Conservation (phyloP, 371 early-diverging fungal species). For the Mucor sp. region DNA sequence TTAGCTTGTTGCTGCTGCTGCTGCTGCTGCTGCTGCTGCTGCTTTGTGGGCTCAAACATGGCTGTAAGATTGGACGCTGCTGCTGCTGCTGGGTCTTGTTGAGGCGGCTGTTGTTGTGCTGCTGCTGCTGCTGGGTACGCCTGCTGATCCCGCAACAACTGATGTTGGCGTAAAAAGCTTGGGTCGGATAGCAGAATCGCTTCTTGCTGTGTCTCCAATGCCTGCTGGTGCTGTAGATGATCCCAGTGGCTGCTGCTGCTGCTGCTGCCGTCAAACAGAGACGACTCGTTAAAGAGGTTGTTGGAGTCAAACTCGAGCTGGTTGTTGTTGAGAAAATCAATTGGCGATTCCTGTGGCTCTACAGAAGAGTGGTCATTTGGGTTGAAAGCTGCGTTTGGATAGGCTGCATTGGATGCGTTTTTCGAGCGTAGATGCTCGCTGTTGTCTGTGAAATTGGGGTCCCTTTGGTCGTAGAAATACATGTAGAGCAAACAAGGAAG, state of each 20-base stretch:
- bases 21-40: background rate
- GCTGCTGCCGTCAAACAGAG: background rate
- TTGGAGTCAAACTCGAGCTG: background rate
- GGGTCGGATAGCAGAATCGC: conserved; percentile 36
- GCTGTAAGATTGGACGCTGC: conserved; percentile 12
- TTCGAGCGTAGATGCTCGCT: background rate
- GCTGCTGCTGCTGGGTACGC: conserved; percentile 1
- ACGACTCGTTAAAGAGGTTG: background rate
- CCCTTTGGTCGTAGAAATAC: background rate
- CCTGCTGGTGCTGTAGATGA: conserved; percentile 5
- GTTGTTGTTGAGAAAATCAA: conserved; percentile 6
- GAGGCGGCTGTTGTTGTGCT: conserved; percentile 6
- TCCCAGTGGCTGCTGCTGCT: background rate
- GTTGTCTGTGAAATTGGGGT: background rate
- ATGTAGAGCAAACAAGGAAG: background rate
- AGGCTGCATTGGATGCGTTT: background rate
- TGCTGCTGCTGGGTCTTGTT: too few relatives aligned
- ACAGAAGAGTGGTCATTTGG: background rate
- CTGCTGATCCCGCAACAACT: conserved; percentile 16
- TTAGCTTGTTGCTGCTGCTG: background rate
- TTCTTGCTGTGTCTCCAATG: conserved; percentile 5
- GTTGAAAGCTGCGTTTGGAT: background rate
- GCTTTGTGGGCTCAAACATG: conserved; percentile 15
- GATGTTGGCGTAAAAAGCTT: conserved; percentile 32
- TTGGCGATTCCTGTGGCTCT: background rate